phyloP scores from a whole-genome alignment of 495 filamentous ascomycete genomes.

The Hypoxylon subgilvum region DNA sequence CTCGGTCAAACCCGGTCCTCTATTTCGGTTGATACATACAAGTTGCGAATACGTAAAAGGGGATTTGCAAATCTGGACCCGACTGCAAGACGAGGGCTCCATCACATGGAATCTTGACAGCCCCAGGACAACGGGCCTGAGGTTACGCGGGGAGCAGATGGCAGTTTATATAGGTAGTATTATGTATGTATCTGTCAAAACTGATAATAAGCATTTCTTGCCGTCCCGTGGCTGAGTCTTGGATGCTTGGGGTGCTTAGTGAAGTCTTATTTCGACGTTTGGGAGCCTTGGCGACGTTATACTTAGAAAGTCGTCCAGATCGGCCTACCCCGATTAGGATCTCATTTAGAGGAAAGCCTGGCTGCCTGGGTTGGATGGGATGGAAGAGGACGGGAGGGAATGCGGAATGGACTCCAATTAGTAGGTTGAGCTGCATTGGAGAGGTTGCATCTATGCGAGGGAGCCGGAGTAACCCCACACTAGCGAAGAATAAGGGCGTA shows the following conservation, averaged over 20 bases:
- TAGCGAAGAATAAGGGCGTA: too few species aligned
- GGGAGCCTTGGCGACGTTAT: conserved; percentile 24
- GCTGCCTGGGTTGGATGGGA: too few species aligned
- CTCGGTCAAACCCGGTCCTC: conserved; percentile 13
- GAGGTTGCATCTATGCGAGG: background rate
- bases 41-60: conserved; percentile 7
- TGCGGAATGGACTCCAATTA: too few species aligned
- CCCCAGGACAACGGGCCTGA: background rate
- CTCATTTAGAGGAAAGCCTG: too few species aligned
- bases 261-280: conserved; percentile 35
- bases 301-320: too few species aligned
- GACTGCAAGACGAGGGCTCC: background rate
- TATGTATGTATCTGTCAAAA: too few species aligned
- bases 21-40: conserved; percentile 9
- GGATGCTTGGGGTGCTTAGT: conserved; percentile 33
- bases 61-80: background rate
- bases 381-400: too few species aligned
- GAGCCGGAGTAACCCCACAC: conserved; percentile 9
- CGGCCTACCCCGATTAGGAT: too few species aligned
- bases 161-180: background rate
- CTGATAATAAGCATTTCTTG: conserved; percentile 22
- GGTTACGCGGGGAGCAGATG: too few species aligned
- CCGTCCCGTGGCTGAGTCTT: conserved; percentile 11
- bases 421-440: too few species aligned
- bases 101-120: background rate